Conservation (phyloP, 2,329 filamentous ascomycete species). For the Sclerotinia glacialis region DNA sequence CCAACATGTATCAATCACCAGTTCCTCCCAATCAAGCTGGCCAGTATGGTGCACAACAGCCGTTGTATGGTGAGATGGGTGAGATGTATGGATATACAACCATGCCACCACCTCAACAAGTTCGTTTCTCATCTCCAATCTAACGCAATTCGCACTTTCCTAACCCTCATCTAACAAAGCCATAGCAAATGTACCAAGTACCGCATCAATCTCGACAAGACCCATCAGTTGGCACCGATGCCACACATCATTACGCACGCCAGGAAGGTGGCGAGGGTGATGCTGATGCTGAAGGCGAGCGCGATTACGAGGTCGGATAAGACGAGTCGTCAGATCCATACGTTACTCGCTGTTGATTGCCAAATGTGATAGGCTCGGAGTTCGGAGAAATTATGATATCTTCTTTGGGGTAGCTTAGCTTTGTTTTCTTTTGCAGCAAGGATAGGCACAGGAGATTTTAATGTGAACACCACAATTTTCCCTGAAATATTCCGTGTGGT, state of each 20-base stretch:
- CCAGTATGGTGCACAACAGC: slow-evolving; percentile 70
- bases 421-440: slow-evolving; percentile 11
- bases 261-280: slow-evolving; percentile 45
- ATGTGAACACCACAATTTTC: slow-evolving; percentile 5
- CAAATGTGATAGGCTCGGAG: slow-evolving; percentile 21
- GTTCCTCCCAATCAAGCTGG: slow-evolving; percentile 70
- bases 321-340: background rate
- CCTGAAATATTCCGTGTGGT: background rate
- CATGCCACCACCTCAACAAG: slow-evolving; percentile 80
- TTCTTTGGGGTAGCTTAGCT: slow-evolving; percentile 12
- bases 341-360: slow-evolving; percentile 9
- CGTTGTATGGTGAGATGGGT: slow-evolving; percentile 79
- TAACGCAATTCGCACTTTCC: slow-evolving; percentile 3
- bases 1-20: slow-evolving; percentile 77
- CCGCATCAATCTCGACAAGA: slow-evolving; percentile 42
- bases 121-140: slow-evolving; percentile 44
- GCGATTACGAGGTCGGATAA: slow-evolving; percentile 44
- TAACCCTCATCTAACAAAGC: slow-evolving; percentile 15
- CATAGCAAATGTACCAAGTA: slow-evolving; percentile 44
- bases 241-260: slow-evolving; percentile 41
- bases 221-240: slow-evolving; percentile 41
- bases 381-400: slow-evolving; percentile 20
- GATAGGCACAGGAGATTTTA: slow-evolving; percentile 20
- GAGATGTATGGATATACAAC: slow-evolving; percentile 81
- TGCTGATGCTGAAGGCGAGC: slow-evolving; percentile 46